Evolutionary conservation across 139 green algal species (phyloP).

Genomic region (Chlamydomonas sp.): DNA sequence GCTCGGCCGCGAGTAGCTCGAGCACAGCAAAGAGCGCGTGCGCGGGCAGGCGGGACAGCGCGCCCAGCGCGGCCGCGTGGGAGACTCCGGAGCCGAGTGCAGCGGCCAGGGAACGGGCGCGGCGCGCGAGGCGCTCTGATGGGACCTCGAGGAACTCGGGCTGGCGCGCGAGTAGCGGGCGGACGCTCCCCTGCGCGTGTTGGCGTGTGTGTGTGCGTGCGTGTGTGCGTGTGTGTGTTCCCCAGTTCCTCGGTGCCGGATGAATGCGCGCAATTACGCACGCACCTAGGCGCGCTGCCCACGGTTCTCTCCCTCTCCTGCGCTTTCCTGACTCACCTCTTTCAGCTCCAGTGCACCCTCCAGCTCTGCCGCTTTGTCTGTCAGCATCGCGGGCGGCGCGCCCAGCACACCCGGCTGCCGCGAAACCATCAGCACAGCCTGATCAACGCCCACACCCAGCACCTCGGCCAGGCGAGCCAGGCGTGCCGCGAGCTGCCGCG

Average conservation of each 20-base stretch:
- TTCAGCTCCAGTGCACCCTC: too few relatives aligned
- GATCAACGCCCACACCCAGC: neutral
- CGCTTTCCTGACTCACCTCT: too few relatives aligned
- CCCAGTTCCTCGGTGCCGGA: too few relatives aligned
- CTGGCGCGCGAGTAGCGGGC: neutral
- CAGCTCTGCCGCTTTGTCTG: neutral
- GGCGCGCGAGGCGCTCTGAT: neutral
- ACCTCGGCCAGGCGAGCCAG: neutral
- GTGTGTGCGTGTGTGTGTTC: too few relatives aligned
- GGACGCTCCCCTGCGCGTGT: neutral
- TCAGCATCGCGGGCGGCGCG: neutral
- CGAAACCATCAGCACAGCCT: conserved; percentile 8
- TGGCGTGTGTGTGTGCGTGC: too few relatives aligned
- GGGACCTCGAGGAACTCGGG: conserved; percentile 12
- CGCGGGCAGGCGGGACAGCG: conserved; percentile 2
- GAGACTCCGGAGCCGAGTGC: too few relatives aligned
- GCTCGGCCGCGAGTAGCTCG: too few relatives aligned
- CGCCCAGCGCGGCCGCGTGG: neutral
- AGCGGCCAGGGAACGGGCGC: too few relatives aligned
- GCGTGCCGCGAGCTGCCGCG: neutral
- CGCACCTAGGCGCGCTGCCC: too few relatives aligned
- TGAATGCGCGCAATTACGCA: too few relatives aligned
- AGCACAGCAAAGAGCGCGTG: conserved; percentile 2
- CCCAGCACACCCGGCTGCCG: conserved; percentile 1
- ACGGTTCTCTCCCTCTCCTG: too few relatives aligned